Evolutionary conservation across 2,329 filamentous ascomycete genomes (phyloP).

Genomic region (Immersiporthe knoxdaviesiana): DNA sequence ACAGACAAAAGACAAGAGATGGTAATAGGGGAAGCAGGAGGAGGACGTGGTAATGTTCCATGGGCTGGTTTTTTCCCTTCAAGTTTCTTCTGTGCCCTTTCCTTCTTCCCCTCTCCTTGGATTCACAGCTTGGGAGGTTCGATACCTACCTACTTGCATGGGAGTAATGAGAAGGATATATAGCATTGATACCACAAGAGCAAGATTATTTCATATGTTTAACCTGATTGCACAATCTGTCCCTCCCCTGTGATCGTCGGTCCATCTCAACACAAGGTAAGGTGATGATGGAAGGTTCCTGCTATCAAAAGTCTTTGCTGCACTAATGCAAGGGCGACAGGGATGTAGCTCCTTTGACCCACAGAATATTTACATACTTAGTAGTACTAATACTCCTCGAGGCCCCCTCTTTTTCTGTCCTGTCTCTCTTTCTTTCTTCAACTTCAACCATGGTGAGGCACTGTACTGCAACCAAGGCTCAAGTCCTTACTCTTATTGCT

Average conservation of each 20-base stretch:
- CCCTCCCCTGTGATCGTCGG: neutral
- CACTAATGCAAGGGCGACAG: no score
- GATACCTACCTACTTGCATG: neutral
- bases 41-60: neutral
- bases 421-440: no score
- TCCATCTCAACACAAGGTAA: no score
- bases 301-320: no score
- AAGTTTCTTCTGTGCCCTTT: neutral
- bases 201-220: neutral
- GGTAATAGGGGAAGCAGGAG: neutral
- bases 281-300: no score
- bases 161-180: neutral
- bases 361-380: no score
- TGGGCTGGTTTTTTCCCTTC: neutral
- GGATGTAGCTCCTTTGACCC: no score
- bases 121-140: neutral
- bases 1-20: neutral
- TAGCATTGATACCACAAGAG: constrained; percentile 3
- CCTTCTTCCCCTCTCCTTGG: neutral
- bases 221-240: neutral
- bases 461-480: no score
- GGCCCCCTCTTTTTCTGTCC: no score
- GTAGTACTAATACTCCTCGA: no score
- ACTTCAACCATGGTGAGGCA: no score
- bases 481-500: no score